Evolutionary conservation across 73 alveolate species (phyloP), one percentile per base, ranked within the genome.

Genomic region (Blepharisma stoltei): DNA sequence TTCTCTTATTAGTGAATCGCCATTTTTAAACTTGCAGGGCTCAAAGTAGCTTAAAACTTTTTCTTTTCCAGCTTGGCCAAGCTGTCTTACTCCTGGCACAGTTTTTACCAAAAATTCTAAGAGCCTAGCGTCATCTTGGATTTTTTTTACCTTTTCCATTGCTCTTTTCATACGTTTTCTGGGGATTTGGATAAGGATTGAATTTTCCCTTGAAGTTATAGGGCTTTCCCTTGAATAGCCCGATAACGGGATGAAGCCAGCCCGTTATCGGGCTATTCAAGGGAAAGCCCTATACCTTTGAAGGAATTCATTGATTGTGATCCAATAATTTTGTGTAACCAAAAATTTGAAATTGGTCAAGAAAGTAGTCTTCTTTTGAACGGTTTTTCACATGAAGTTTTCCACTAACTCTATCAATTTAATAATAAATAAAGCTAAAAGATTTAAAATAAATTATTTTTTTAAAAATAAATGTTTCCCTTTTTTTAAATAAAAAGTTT

Each of bases 21-120:
- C 76, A 4, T 8, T 21, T 4, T 60, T 60, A 60, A 60, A 60
- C 1, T 27, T 18, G 20, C n/a, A 11, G 3, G 11, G n/a, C 21
- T 60, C 48, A 23, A 60, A 60, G 49, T 60, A 60, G 14, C 21
- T 60, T 14, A 20, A 60, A 23, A 60, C 48, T 23, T 27, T 60
- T 60, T 60, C 76, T 27, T 27, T 60, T 23, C 54, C 76, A n/a
- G 41, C 48, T 11, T 20, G 41, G 41, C 76, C 76, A 20, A 60
- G 41, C n/a, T 23, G 48, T 23, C 21, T 60, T 60, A 60, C n/a
- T 0, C 76, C 76, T 18, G 76, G 76, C 1, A 60, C 48, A 18
- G 76, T 18, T 60, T 60, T 23, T 11, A 60, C 49, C 54, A 60
- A 21, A 23, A 60, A 60, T 18, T 50, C 65, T 11, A 50, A 18